Evolutionary conservation across 495 filamentous ascomycete genomes (phyloP).

Genomic region (Alectoria sarmentosa): DNA sequence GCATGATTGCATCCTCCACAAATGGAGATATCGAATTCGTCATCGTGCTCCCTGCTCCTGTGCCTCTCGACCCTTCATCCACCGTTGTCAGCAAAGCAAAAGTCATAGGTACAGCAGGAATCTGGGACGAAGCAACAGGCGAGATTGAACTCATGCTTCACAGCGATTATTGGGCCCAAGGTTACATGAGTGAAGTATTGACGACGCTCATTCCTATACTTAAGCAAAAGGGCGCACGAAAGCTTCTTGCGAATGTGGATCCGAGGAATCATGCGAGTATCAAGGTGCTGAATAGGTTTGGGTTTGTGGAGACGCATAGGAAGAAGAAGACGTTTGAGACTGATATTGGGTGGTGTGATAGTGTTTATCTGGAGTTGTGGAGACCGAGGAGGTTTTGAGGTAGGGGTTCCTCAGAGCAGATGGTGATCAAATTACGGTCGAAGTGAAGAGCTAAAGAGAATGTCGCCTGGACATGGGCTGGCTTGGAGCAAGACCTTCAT

Average conservation of each 20-base stretch:
- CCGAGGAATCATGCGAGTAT: constrained; percentile 18
- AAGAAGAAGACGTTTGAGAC: constrained; percentile 22
- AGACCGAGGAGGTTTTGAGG: constrained; percentile 2
- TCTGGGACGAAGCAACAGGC: constrained; percentile 7
- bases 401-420: not conserved
- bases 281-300: constrained; percentile 15
- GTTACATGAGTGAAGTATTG: constrained; percentile 20
- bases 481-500: not conserved
- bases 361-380: constrained; percentile 16
- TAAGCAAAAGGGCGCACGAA: constrained; percentile 22
- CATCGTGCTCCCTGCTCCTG: constrained; percentile 14
- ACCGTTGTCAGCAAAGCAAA: not conserved
- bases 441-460: not conserved
- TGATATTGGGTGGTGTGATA: constrained; percentile 24
- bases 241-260: constrained; percentile 21
- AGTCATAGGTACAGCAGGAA: constrained; percentile 21
- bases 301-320: constrained; percentile 17
- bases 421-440: too few relatives aligned
- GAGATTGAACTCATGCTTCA: constrained; percentile 22
- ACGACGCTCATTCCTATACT: constrained; percentile 7
- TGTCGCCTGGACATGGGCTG: not conserved
- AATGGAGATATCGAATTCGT: constrained; percentile 33
- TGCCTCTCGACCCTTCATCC: not conserved
- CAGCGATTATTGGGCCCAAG: constrained; percentile 16
- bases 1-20: constrained; percentile 69